phyloP scores from a whole-genome alignment of 352 stramenopile species.

The Pythium chondricola region DNA sequence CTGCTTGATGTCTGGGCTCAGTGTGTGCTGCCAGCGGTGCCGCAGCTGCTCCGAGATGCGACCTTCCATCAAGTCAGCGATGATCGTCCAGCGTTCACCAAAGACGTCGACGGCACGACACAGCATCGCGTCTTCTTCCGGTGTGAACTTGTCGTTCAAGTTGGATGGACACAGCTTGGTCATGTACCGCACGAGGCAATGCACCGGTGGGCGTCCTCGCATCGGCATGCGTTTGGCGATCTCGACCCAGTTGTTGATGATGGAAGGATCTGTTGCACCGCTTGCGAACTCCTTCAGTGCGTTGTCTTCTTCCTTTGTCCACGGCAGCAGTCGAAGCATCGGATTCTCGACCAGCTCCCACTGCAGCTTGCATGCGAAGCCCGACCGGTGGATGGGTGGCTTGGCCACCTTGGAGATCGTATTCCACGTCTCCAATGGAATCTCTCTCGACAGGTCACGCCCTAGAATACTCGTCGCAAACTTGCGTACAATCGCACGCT shows the following conservation, averaged over 20 bases:
- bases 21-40: constrained; percentile 66
- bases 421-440: constrained; percentile 48
- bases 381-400: constrained; percentile 42
- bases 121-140: constrained; percentile 23
- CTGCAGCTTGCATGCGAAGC: constrained; percentile 68
- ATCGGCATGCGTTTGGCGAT: constrained; percentile 22
- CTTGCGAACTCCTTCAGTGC: constrained; percentile 15
- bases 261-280: constrained; percentile 3
- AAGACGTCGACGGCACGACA: constrained; percentile 38
- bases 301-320: constrained; percentile 23
- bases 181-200: constrained; percentile 26
- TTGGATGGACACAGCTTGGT: constrained; percentile 20
- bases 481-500: constrained; percentile 43
- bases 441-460: constrained; percentile 4
- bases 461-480: constrained; percentile 25
- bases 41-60: constrained; percentile 67
- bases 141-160: constrained; percentile 23
- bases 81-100: constrained; percentile 75
- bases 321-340: constrained; percentile 24
- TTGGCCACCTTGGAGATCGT: constrained; percentile 24
- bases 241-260: constrained; percentile 19
- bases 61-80: constrained; percentile 69
- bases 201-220: constrained; percentile 15
- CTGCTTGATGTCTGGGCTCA: constrained; percentile 52
- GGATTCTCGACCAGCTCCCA: constrained; percentile 67